Percentiles rank a stretch among this genome's conserved stretches.
phyloP scores from a whole-genome alignment of 1,139 yeast species.

The Nadsonia commutata region DNA sequence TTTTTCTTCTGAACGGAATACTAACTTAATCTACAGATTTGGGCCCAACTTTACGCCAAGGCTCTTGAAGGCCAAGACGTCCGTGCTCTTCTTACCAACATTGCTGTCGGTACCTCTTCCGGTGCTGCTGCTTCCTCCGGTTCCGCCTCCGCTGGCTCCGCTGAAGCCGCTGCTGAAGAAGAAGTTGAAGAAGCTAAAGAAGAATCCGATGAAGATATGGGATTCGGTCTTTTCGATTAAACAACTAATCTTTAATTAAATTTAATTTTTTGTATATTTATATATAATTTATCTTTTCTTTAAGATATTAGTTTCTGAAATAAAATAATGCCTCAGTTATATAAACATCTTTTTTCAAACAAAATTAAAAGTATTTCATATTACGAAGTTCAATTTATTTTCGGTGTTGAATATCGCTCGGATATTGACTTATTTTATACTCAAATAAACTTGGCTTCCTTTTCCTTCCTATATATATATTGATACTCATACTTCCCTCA shows the following conservation, averaged over 20 bases:
- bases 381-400: too few relatives aligned
- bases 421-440: too few relatives aligned
- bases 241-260: slow-evolving; percentile 4
- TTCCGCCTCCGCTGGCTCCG: slow-evolving; percentile 45
- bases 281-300: slow-evolving; percentile 1
- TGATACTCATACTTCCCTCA: too few relatives aligned
- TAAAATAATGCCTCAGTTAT: not conserved
- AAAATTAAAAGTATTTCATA: too few relatives aligned
- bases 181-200: slow-evolving; percentile 18
- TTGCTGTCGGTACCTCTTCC: slow-evolving; percentile 43
- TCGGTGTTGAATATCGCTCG: too few relatives aligned
- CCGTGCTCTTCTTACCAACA: slow-evolving; percentile 76
- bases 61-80: slow-evolving; percentile 95
- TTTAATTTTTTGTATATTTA: not conserved
- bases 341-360: too few relatives aligned
- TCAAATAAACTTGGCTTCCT: too few relatives aligned
- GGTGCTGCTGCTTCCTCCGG: slow-evolving; percentile 43
- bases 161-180: slow-evolving; percentile 35
- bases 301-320: not conserved
- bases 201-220: slow-evolving; percentile 26
- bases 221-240: slow-evolving; percentile 28
- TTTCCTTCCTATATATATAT: too few relatives aligned
- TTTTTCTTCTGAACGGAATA: not conserved
- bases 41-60: slow-evolving; percentile 93
- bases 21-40: slow-evolving; percentile 28